Evolutionary conservation across 2,329 filamentous ascomycete species (phyloP).

Genomic region (Cordyceps cateniannulata): DNA sequence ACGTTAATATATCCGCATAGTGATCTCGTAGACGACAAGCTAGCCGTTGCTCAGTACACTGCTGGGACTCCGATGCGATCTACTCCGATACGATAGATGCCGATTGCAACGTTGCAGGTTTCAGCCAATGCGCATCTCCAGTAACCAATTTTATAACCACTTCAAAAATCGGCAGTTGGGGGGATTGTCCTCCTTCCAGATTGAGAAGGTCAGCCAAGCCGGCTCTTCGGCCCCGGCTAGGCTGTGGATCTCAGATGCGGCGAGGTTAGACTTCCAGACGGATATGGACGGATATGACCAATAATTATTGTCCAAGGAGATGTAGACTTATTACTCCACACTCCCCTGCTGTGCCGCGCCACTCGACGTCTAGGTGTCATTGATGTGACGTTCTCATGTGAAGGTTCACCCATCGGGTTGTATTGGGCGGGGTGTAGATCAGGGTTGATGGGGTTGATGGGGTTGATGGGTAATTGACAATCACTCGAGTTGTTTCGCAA

Average conservation of each 20-base stretch:
- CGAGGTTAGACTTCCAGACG: not conserved
- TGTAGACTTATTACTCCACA: not conserved
- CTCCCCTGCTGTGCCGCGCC: not conserved
- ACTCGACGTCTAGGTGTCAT: not conserved
- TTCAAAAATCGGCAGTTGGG: not conserved
- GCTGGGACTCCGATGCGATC: not conserved
- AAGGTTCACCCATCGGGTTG: not conserved
- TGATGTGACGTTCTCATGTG: not conserved
- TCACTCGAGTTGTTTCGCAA: too few species aligned
- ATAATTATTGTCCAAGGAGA: not conserved
- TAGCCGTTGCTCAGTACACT: too few species aligned
- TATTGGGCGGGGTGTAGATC: not conserved
- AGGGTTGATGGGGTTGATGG: too few species aligned
- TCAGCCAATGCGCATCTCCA: too few species aligned
- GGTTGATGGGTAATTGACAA: too few species aligned
- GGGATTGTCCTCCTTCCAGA: not conserved
- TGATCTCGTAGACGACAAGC: too few species aligned
- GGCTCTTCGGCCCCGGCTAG: not conserved
- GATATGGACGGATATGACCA: not conserved
- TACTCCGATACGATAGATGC: not conserved
- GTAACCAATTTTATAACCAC: not conserved
- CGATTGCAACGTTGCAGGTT: not conserved
- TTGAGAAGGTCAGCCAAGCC: not conserved
- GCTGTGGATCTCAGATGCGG: not conserved
- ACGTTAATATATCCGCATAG: not conserved